Percentiles rank a stretch among this genome's conserved stretches.
Conservation (phyloP, 2,329 filamentous ascomycete species). For the Blastomyces emzantsi region DNA sequence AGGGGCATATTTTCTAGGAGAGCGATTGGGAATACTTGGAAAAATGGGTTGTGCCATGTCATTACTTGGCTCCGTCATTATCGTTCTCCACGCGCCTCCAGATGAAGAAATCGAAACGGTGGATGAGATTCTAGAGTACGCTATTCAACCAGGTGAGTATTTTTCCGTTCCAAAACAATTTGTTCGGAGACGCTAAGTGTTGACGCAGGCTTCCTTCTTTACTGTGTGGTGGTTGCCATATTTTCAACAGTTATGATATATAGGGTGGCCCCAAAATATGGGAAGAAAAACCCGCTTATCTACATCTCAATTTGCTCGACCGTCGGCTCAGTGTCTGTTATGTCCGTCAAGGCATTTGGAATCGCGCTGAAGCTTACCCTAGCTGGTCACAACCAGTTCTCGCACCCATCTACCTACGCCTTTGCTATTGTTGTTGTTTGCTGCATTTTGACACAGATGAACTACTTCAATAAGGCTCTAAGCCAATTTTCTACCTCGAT, state of each 20-base stretch:
- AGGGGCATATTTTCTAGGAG: conserved; percentile 87
- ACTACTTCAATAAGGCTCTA: conserved; percentile 98
- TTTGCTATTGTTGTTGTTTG: conserved; percentile 89
- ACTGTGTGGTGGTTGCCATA: conserved; percentile 66
- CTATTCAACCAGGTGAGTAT: conserved; percentile 72
- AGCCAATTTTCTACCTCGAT: conserved; percentile 97
- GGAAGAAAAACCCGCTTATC: conserved; percentile 90
- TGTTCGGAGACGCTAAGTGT: conserved; percentile 10
- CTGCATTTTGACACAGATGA: conserved; percentile 98
- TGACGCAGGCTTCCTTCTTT: conserved; percentile 70
- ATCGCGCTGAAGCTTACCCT: conserved; percentile 95
- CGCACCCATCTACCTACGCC: conserved; percentile 89
- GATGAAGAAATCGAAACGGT: conserved; percentile 87
- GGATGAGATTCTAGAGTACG: conserved; percentile 83
- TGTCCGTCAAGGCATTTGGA: conserved; percentile 98
- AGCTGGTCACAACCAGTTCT: conserved; percentile 88
- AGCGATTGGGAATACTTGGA: conserved; percentile 80
- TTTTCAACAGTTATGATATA: conserved; percentile 97
- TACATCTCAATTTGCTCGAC: conserved; percentile 98
- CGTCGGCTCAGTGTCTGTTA: conserved; percentile 93
- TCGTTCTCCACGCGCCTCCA: conserved; percentile 91
- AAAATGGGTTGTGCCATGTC: conserved; percentile 95
- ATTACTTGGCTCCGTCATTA: conserved; percentile 91
- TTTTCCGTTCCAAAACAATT: no score
- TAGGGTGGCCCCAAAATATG: conserved; percentile 76